Conservation (phyloP, 331 rosid species). For the Pyrus hybrid region DNA sequence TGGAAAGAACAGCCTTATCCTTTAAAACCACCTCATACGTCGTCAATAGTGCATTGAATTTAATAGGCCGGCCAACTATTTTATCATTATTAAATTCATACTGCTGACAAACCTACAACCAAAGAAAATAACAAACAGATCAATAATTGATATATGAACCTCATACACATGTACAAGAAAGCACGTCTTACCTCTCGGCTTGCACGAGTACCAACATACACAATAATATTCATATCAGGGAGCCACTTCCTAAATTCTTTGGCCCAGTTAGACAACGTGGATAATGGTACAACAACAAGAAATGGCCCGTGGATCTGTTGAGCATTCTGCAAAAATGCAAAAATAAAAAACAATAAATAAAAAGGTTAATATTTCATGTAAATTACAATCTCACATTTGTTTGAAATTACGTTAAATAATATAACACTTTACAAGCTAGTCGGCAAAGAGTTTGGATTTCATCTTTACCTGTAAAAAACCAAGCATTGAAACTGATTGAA, state of each 20-base stretch:
- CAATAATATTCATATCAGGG: slow-evolving; percentile 92
- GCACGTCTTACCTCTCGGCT: slow-evolving; percentile 83
- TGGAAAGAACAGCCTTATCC: slow-evolving; percentile 90
- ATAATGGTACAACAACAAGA: slow-evolving; percentile 95
- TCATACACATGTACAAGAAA: not conserved
- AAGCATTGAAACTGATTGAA: slow-evolving; percentile 98
- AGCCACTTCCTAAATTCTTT: slow-evolving; percentile 99
- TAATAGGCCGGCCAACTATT: slow-evolving; percentile 68
- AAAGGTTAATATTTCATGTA: not conserved
- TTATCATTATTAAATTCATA: slow-evolving; percentile 77
- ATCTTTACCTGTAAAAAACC: slow-evolving; percentile 86
- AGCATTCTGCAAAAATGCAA: slow-evolving; percentile 56
- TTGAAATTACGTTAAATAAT: not conserved
- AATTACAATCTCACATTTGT: not conserved
- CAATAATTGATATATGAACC: slow-evolving; percentile 2
- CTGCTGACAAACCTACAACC: slow-evolving; percentile 92
- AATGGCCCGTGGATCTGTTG: slow-evolving; percentile 97
- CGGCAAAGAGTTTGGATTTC: slow-evolving; percentile 5
- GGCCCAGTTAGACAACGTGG: slow-evolving; percentile 97
- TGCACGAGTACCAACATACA: slow-evolving; percentile 97
- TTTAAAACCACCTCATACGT: slow-evolving; percentile 97
- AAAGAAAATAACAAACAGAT: not conserved
- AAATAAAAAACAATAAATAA: no score
- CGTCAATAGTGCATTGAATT: slow-evolving; percentile 77
- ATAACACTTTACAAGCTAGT: not conserved